These are phyloP conservation scores for Irpex sp. DNA, from an alignment of 1,284 basidiomycete species.

Conservation along the genomic window DNA sequence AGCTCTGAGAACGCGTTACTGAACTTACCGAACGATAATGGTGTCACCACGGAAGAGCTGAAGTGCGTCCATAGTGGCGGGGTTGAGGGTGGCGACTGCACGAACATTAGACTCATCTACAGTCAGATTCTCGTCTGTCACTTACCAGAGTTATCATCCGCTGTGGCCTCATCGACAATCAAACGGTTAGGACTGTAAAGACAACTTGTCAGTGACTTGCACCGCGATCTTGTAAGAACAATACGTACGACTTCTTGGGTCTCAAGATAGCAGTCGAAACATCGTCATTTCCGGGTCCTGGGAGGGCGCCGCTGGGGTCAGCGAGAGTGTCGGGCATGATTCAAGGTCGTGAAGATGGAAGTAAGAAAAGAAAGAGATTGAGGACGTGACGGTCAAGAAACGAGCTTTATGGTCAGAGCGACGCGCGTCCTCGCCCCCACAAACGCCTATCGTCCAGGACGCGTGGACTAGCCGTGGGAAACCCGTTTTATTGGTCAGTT, in stretches of 20 bases:
- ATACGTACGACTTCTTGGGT: slow-evolving; percentile 91
- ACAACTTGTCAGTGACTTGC: not conserved
- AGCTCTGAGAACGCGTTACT: not conserved
- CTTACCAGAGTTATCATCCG: slow-evolving; percentile 90
- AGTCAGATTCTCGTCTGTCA: not conserved
- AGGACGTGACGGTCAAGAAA: not conserved
- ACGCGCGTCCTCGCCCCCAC: slow-evolving; percentile 12
- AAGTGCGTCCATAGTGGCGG: slow-evolving; percentile 94
- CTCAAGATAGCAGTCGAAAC: slow-evolving; percentile 91
- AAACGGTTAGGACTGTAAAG: slow-evolving; percentile 83
- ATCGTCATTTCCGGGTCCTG: slow-evolving; percentile 77
- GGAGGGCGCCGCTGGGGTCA: slow-evolving; percentile 76
- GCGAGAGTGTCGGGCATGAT: slow-evolving; percentile 32
- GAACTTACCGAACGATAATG: slow-evolving; percentile 78
- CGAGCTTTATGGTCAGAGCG: slow-evolving; percentile 8
- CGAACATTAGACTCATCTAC: not conserved
- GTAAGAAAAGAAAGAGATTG: slow-evolving; percentile 6
- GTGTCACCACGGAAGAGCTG: slow-evolving; percentile 95
- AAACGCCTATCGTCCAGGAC: slow-evolving; percentile 3
- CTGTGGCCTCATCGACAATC: slow-evolving; percentile 87
- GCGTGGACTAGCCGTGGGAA: slow-evolving; percentile 10
- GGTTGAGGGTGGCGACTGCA: slow-evolving; percentile 89
- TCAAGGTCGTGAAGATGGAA: slow-evolving; percentile 12
- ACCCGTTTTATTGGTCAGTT: not conserved
- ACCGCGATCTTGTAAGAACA: not conserved